Conservation (phyloP, 768 basidiomycete species). For the Brasilioporus rufonigricans region DNA sequence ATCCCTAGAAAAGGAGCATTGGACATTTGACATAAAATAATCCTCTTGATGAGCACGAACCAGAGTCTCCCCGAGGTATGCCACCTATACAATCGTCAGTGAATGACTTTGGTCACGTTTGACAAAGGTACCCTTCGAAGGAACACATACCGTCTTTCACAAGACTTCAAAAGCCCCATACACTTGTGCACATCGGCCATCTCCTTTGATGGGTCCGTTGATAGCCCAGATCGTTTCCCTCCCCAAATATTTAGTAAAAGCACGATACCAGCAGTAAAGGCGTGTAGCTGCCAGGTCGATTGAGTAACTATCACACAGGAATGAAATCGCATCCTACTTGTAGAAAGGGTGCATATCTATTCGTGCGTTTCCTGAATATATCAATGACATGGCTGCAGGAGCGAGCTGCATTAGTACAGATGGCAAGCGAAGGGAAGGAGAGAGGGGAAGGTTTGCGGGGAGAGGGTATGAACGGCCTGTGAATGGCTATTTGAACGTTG, state of each 20-base stretch:
- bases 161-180: constrained; percentile 38
- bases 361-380: constrained; percentile 41
- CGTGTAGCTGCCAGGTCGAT: constrained; percentile 30
- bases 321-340: constrained; percentile 23
- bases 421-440: constrained; percentile 66
- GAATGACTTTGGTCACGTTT: background rate
- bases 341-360: constrained; percentile 22
- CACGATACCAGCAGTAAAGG: constrained; percentile 50
- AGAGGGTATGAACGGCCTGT: constrained; percentile 76
- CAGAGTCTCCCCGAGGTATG: constrained; percentile 48
- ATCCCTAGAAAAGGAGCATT: constrained; percentile 46
- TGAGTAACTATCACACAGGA: background rate
- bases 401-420: constrained; percentile 83
- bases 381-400: constrained; percentile 74
- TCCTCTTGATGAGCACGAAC: constrained; percentile 28
- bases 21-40: background rate
- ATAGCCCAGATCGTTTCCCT: constrained; percentile 41
- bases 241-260: constrained; percentile 58
- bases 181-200: constrained; percentile 53
- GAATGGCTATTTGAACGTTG: constrained; percentile 63
- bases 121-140: background rate
- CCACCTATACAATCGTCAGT: constrained; percentile 34
- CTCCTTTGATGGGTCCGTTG: constrained; percentile 41
- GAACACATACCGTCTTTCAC: constrained; percentile 34
- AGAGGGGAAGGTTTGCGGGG: constrained; percentile 48